A percentile compares a stretch with the other conserved stretches of the same genome.
phyloP scores from a whole-genome alignment of 352 stramenopile species.

The Globisporangium middletonii region DNA sequence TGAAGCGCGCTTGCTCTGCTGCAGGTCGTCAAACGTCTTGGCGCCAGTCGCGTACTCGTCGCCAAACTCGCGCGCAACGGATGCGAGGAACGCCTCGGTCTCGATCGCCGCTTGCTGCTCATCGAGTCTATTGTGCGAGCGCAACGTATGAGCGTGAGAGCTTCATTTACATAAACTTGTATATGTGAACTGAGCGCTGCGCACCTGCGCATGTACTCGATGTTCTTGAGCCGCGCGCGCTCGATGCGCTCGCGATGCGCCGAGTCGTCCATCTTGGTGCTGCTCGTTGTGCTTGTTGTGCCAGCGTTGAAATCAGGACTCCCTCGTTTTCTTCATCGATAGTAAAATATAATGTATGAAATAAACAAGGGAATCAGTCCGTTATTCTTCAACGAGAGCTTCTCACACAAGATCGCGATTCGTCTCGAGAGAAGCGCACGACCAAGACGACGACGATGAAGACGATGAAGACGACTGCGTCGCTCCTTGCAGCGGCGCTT shows the following conservation, averaged over 20 bases:
- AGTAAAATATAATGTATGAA: no score
- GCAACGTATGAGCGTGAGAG: not conserved
- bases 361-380: no score
- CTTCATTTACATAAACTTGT: no score
- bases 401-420: no score
- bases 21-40: conserved; percentile 8
- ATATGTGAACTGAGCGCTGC: not conserved
- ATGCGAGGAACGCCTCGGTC: conserved; percentile 37
- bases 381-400: no score
- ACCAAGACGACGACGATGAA: not conserved
- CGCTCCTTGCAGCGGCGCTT: not conserved
- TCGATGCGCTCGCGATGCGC: conserved; percentile 50
- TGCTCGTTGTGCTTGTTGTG: no score
- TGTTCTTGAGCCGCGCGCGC: conserved; percentile 56
- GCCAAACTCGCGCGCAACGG: conserved; percentile 17
- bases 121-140: conserved; percentile 31
- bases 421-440: no score
- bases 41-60: conserved; percentile 10
- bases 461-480: conserved; percentile 1
- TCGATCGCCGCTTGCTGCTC: conserved; percentile 31
- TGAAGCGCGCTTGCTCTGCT: not conserved
- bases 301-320: no score
- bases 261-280: conserved; percentile 28
- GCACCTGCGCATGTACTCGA: conserved; percentile 67
- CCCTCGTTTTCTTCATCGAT: no score